Evolutionary conservation across 352 stramenopile species (phyloP).

Genomic region (Phytophthora megakarya): DNA sequence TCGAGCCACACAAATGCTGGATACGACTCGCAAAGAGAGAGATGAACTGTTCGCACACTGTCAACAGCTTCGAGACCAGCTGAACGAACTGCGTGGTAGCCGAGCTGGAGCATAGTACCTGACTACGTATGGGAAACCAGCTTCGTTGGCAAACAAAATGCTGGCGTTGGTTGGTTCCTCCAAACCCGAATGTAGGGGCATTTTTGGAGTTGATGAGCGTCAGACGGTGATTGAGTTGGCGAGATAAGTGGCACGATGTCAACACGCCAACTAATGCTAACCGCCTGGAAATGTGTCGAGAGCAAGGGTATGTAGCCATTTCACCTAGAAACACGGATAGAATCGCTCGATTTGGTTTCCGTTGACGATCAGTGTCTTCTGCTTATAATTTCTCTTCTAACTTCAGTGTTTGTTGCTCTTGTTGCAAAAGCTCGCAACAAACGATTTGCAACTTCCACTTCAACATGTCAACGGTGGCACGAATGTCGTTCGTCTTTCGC

Average conservation of each 20-base stretch:
- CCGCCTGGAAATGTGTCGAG: too few relatives aligned
- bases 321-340: not conserved
- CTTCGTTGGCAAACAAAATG: too few relatives aligned
- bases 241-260: too few relatives aligned
- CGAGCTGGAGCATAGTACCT: not conserved
- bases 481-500: constrained; percentile 4
- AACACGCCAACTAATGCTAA: too few relatives aligned
- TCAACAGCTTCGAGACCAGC: constrained; percentile 55
- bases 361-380: not conserved
- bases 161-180: too few relatives aligned
- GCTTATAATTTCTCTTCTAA: not conserved
- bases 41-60: constrained; percentile 72
- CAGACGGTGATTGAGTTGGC: too few relatives aligned
- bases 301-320: too few relatives aligned
- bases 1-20: constrained; percentile 39
- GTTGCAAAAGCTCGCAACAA: too few relatives aligned
- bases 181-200: too few relatives aligned
- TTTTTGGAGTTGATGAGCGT: too few relatives aligned
- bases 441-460: not conserved
- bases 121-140: too few relatives aligned
- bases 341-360: not conserved
- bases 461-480: not conserved
- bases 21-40: constrained; percentile 48
- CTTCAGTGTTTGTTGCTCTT: not conserved
- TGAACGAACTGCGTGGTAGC: constrained; percentile 31